phyloP scores from a whole-genome alignment of 78 protist species.

The Emiliania huxleyi region DNA sequence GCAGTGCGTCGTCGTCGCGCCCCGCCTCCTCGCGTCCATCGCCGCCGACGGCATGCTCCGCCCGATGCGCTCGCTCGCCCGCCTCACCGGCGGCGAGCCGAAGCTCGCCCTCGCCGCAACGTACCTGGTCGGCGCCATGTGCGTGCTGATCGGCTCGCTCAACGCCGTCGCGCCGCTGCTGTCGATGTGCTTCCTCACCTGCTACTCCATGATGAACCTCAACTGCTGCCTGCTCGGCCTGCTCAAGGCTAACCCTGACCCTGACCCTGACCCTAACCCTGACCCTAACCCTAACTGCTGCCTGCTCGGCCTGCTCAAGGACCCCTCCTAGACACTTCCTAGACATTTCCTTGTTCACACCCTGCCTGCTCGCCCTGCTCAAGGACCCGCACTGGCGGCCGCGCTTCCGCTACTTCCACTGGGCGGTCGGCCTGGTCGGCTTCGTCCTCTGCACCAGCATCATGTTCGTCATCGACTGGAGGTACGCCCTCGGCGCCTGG shows the following conservation, averaged over 20 bases:
- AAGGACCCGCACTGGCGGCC: conserved; percentile 36
- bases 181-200: conserved; percentile 19
- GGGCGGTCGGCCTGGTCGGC: neutral
- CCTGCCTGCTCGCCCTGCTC: neutral
- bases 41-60: neutral
- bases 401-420: conserved; percentile 6
- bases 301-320: no score
- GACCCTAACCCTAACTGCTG: no score
- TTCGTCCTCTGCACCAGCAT: neutral
- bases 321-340: no score
- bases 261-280: no score
- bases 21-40: neutral
- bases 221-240: conserved; percentile 10
- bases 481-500: neutral
- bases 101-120: neutral
- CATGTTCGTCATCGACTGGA: neutral
- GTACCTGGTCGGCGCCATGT: neutral
- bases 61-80: neutral
- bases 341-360: no score
- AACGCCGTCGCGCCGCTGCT: conserved; percentile 20
- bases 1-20: neutral
- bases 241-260: no score
- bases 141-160: neutral
- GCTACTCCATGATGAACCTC: conserved; percentile 3
- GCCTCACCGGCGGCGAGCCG: conserved; percentile 16